These are phyloP conservation scores for Phlyctochytrium bullatum DNA, from an alignment of 192 early-diverging fungal species.

Conservation along the genomic window DNA sequence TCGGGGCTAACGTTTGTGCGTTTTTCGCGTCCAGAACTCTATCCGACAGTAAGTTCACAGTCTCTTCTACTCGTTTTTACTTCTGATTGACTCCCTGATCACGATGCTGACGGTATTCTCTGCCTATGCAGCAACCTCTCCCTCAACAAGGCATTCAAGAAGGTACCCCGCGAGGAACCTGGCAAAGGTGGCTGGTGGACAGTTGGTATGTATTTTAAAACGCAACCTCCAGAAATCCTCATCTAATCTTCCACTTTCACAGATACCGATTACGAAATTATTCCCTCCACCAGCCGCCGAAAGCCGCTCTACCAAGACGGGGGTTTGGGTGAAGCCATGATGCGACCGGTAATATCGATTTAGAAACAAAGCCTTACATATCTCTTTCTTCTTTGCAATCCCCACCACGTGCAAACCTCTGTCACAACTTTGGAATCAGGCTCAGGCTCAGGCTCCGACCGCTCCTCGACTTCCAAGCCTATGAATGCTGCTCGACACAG, in stretches of 20 bases:
- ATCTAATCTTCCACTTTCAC: not conserved
- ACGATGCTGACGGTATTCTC: too few relatives aligned
- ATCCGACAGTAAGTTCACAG: constrained; percentile 62
- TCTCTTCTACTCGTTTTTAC: not conserved
- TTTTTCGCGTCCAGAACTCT: constrained; percentile 63
- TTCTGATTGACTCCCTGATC: not conserved
- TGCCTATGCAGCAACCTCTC: constrained; percentile 96
- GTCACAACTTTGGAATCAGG: too few relatives aligned
- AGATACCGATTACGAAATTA: constrained; percentile 1
- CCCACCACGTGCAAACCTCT: too few relatives aligned
- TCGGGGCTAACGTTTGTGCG: not conserved
- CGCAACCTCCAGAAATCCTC: not conserved
- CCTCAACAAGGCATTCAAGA: constrained; percentile 91
- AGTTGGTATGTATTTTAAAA: constrained; percentile 54
- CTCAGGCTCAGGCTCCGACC: too few relatives aligned
- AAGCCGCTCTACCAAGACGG: too few relatives aligned
- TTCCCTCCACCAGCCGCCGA: constrained; percentile 3
- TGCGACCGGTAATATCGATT: too few relatives aligned
- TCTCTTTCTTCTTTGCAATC: too few relatives aligned
- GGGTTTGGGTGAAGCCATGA: too few relatives aligned
- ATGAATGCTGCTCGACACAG: too few relatives aligned
- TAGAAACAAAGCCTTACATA: too few relatives aligned
- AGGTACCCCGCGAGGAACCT: constrained; percentile 82
- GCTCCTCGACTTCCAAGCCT: too few relatives aligned
- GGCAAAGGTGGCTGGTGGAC: constrained; percentile 97